Conservation (phyloP, 495 filamentous ascomycete genomes). For the Aspergillus leporis region DNA sequence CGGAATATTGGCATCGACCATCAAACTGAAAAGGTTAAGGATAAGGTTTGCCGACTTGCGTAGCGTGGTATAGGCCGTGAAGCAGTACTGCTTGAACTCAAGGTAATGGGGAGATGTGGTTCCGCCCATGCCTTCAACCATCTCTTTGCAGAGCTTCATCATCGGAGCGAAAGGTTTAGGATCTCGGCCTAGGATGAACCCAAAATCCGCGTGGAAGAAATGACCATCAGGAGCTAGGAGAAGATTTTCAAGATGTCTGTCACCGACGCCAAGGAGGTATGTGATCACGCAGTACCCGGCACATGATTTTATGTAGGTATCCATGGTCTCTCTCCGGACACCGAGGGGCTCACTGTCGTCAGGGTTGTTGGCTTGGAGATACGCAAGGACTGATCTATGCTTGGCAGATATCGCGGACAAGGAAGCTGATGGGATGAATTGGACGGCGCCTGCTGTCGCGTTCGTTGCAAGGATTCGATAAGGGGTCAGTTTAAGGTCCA, state of each 20-base stretch:
- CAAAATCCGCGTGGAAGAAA: slow-evolving; percentile 98
- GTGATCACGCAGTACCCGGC: slow-evolving; percentile 99
- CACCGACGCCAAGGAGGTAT: slow-evolving; percentile 96
- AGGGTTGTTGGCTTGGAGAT: slow-evolving; percentile 87
- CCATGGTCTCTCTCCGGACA: slow-evolving; percentile 88
- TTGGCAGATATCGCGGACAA: slow-evolving; percentile 79
- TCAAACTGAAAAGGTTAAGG: slow-evolving; percentile 93
- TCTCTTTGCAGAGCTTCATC: slow-evolving; percentile 96
- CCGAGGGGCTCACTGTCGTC: slow-evolving; percentile 80
- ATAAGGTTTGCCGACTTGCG: slow-evolving; percentile 88
- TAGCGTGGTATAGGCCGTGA: slow-evolving; percentile 89
- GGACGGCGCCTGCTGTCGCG: slow-evolving; percentile 83
- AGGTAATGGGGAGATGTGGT: slow-evolving; percentile 73
- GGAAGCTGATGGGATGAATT: slow-evolving; percentile 85
- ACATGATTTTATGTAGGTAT: slow-evolving; percentile 93
- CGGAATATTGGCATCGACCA: slow-evolving; percentile 96
- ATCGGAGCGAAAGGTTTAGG: slow-evolving; percentile 95
- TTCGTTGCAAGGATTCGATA: slow-evolving; percentile 96
- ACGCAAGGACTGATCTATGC: slow-evolving; percentile 81
- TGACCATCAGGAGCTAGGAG: slow-evolving; percentile 85
- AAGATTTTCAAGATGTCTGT: slow-evolving; percentile 94
- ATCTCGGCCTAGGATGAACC: slow-evolving; percentile 95
- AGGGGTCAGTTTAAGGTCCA: slow-evolving; percentile 91
- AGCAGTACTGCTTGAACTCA: slow-evolving; percentile 92
- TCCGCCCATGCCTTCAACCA: slow-evolving; percentile 98